These are phyloP conservation scores for Mesostigma viride DNA, from an alignment of 139 green algal species.

Conservation along the genomic window DNA sequence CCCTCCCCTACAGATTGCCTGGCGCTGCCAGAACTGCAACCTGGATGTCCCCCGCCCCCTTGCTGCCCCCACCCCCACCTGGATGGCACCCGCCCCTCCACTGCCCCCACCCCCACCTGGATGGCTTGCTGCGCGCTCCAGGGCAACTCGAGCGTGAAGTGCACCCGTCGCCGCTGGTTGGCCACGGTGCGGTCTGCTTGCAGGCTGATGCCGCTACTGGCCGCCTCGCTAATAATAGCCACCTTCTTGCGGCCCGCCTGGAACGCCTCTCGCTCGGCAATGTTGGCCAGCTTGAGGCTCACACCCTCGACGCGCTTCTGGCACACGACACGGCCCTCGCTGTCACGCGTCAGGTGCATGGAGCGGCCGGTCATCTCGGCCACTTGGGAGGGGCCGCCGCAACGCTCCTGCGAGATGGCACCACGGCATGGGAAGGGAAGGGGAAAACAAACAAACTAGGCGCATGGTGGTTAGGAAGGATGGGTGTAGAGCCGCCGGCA, in stretches of 20 bases:
- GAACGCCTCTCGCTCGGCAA: slow-evolving; percentile 53
- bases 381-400: slow-evolving; percentile 13
- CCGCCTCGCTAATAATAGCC: slow-evolving; percentile 75
- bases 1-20: too few species aligned
- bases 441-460: too few species aligned
- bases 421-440: too few species aligned
- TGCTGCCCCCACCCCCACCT: too few species aligned
- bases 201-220: slow-evolving; percentile 60
- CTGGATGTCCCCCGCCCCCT: too few species aligned
- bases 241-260: slow-evolving; percentile 65
- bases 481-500: too few species aligned
- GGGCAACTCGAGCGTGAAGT: background rate
- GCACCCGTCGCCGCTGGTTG: background rate
- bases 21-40: too few species aligned
- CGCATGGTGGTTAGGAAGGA: too few species aligned
- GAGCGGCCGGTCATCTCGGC: slow-evolving; percentile 19
- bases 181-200: slow-evolving; percentile 39
- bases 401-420: too few species aligned
- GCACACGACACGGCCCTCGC: too few species aligned
- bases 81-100: too few species aligned
- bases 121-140: slow-evolving; percentile 44
- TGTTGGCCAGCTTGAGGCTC: slow-evolving; percentile 45
- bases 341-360: background rate
- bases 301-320: background rate
- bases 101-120: too few species aligned